A percentile compares a stretch with the other conserved stretches of the same genome.
These are phyloP conservation scores for Cupressus sempervirens DNA, from an alignment of 75 land plant genomes.

Conservation along the genomic window DNA sequence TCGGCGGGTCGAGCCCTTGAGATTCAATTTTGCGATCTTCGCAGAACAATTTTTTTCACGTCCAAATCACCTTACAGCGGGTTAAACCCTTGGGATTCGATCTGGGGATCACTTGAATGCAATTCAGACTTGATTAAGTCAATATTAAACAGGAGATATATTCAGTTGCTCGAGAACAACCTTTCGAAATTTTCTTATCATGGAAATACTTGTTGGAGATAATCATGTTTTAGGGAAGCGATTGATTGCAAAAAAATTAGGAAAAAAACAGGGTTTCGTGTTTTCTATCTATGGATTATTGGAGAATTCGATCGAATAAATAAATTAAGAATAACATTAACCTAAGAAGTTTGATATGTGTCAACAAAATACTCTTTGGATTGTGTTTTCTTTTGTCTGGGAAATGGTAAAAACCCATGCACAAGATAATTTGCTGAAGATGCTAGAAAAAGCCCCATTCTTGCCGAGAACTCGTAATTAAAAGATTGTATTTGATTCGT, in stretches of 20 bases:
- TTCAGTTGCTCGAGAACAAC: neutral
- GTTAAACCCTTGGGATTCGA: neutral
- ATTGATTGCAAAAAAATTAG: neutral
- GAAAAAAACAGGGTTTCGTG: neutral
- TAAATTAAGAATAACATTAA: neutral
- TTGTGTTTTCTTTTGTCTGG: neutral
- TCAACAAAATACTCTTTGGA: neutral
- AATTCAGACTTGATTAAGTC: neutral
- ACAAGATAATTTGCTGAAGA: neutral
- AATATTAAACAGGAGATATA: neutral
- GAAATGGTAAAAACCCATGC: neutral
- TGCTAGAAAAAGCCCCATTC: neutral
- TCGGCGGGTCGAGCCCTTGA: neutral
- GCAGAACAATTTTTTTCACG: too few relatives aligned
- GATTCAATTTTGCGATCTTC: neutral
- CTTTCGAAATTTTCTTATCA: neutral
- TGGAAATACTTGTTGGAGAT: neutral
- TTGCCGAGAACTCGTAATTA: neutral
- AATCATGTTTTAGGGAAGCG: neutral
- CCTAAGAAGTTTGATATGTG: neutral
- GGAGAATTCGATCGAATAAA: neutral
- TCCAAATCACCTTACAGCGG: neutral
- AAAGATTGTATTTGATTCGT: neutral
- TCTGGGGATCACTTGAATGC: neutral
- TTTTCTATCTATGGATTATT: neutral